Base-by-base conservation (phyloP, 2,329 filamentous ascomycete genomes). In the Talaromyces sp. region DNA sequence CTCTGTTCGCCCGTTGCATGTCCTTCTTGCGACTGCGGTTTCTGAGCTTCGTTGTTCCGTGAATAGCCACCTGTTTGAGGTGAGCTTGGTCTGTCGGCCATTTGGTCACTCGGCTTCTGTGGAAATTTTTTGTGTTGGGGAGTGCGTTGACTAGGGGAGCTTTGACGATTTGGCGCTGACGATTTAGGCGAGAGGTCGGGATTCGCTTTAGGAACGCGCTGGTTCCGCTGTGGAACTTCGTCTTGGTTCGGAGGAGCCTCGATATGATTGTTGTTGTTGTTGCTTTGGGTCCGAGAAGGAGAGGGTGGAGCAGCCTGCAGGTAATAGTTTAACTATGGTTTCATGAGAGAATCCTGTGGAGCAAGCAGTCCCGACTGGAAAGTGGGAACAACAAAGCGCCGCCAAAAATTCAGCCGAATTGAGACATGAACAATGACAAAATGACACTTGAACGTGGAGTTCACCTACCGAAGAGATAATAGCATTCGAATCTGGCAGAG, bases 1-100 rank as follows among this genome's bases (percentile, higher is more conserved):
- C 73, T 75, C 47, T 66, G 68, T 39, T 70, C 67, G 25, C 64
- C 63, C 8, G 63, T 59, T 13, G 63, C 65, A 33, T 65, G 68
- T 55, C 65, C 66, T 42, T 59, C 61, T 8, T 62, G 39, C 19
- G 19, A 33, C 27, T 56, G 56, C 49, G 56, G 28, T 17, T 49
- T 27, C 2, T 19, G 25, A 53, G 49, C 25, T 17, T 27, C 13
- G 7, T 27, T 30, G 9, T 30, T 32, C 17, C 13, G 25, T 3
- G 27, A 17, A 15, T 53, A 15, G n/a, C 27, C 27, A 30, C 49
- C 39, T n/a, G 39, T 15, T 17, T 42, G 51, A 19, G 52, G n/a
- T n/a, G 49, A 19, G 15, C 44, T 25, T 17, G 49, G 51, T 33
- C 49, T 39, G 15, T 62, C 60, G 39, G 56, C 56, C 60, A 62